Evolutionary conservation across 2,329 filamentous ascomycete species (phyloP).

Genomic region (Ceratocystis huliohia): DNA sequence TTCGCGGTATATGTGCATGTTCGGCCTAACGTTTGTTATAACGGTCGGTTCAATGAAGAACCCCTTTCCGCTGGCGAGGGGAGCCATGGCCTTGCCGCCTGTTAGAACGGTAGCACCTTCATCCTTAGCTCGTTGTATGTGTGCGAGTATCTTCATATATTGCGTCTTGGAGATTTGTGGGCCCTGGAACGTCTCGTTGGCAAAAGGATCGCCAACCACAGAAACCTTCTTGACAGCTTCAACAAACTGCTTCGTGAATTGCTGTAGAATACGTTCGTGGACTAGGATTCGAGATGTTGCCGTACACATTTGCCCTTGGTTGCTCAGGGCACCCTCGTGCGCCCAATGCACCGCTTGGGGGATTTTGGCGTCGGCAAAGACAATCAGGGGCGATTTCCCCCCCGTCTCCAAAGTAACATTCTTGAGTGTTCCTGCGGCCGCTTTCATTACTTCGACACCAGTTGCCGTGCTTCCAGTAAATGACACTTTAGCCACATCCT

Average conservation of each 20-base stretch:
- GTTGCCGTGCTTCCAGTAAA: slow-evolving; percentile 61
- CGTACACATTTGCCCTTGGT: slow-evolving; percentile 48
- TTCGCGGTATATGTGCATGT: slow-evolving; percentile 32
- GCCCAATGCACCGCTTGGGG: slow-evolving; percentile 48
- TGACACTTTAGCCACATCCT: slow-evolving; percentile 55
- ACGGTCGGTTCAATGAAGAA: slow-evolving; percentile 33
- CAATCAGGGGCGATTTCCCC: slow-evolving; percentile 46
- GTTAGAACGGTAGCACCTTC: slow-evolving; percentile 44
- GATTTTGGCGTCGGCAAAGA: slow-evolving; percentile 48
- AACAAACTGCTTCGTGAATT: slow-evolving; percentile 51
- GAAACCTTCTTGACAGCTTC: slow-evolving; percentile 41
- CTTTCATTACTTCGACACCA: slow-evolving; percentile 57
- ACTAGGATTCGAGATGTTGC: slow-evolving; percentile 48
- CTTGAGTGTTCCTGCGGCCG: slow-evolving; percentile 47
- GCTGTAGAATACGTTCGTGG: slow-evolving; percentile 43
- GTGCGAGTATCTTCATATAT: slow-evolving; percentile 51
- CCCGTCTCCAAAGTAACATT: slow-evolving; percentile 48
- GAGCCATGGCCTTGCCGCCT: slow-evolving; percentile 30
- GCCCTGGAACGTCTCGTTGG: slow-evolving; percentile 51
- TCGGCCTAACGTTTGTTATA: slow-evolving; percentile 29
- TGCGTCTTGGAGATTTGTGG: slow-evolving; percentile 54
- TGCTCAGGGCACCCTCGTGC: slow-evolving; percentile 36
- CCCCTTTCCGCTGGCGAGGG: slow-evolving; percentile 27
- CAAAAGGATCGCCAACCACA: slow-evolving; percentile 52
- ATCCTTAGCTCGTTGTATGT: slow-evolving; percentile 50